Conservation (phyloP, 2,329 filamentous ascomycete species). For the Chrysoporthe puriensis region DNA sequence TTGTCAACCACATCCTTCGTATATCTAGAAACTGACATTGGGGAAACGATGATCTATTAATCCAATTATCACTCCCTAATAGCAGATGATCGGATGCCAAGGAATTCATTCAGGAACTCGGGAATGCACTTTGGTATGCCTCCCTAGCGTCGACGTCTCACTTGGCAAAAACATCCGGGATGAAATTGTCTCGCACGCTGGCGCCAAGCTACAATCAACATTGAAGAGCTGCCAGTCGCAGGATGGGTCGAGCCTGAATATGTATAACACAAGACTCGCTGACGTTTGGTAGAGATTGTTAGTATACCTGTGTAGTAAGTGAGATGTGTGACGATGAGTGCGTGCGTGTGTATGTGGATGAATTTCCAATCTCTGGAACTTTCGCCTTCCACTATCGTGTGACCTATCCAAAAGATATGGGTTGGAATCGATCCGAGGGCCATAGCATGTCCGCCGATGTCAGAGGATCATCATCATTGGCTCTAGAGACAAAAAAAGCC, state of each 20-base stretch:
- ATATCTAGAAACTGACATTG: not conserved
- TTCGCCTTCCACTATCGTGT: not conserved
- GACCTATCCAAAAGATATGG: not conserved
- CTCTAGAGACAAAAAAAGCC: too few relatives aligned
- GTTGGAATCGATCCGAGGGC: too few relatives aligned
- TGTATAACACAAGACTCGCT: not conserved
- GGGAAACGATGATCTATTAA: not conserved
- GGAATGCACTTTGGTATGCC: not conserved
- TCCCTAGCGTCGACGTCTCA: not conserved
- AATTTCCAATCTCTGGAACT: not conserved
- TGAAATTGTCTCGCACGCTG: not conserved
- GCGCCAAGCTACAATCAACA: not conserved
- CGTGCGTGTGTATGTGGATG: not conserved
- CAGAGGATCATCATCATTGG: too few relatives aligned
- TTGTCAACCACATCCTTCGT: not conserved
- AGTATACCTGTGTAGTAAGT: not conserved
- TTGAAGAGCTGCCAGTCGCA: too few relatives aligned
- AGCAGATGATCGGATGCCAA: too few relatives aligned
- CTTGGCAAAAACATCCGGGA: not conserved
- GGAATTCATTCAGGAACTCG: too few relatives aligned
- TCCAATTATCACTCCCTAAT: too few relatives aligned
- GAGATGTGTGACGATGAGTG: too few relatives aligned
- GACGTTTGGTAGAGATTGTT: not conserved
- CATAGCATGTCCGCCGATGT: too few relatives aligned
- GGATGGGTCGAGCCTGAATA: too few relatives aligned